Evolutionary conservation across 192 early-diverging fungal species (phyloP).

Genomic region (Backusella psychrophila): DNA sequence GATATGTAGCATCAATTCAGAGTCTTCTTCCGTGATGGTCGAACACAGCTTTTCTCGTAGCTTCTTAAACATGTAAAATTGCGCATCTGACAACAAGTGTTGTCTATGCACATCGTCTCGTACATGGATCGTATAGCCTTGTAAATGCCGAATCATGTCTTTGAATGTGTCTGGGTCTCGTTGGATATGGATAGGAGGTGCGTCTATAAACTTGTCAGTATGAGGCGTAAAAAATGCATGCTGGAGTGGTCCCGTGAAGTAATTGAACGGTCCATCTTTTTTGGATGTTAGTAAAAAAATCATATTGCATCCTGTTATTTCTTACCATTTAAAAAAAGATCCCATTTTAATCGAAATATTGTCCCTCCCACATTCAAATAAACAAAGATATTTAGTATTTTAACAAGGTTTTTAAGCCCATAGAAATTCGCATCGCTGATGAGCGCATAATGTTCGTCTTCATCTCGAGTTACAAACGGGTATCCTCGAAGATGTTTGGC

Average conservation of each 20-base stretch:
- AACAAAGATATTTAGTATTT: not conserved
- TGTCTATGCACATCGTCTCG: slow-evolving; percentile 43
- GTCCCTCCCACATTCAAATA: not conserved
- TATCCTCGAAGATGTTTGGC: slow-evolving; percentile 48
- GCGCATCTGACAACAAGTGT: slow-evolving; percentile 42
- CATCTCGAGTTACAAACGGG: slow-evolving; percentile 33
- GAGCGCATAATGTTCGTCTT: slow-evolving; percentile 32
- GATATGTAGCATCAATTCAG: not conserved
- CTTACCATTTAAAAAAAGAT: not conserved
- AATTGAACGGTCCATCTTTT: slow-evolving; percentile 3
- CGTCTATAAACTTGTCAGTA: not conserved
- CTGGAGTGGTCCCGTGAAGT: slow-evolving; percentile 13
- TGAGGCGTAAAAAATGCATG: not conserved
- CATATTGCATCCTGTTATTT: not conserved
- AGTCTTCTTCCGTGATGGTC: not conserved
- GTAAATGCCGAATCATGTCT: slow-evolving; percentile 45
- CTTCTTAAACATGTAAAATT: slow-evolving; percentile 26
- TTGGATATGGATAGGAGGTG: slow-evolving; percentile 17
- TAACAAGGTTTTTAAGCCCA: slow-evolving; percentile 21
- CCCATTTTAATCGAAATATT: not conserved
- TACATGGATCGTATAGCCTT: slow-evolving; percentile 43
- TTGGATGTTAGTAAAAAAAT: not conserved
- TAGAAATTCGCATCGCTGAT: slow-evolving; percentile 41
- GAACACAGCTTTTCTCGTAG: slow-evolving; percentile 19
- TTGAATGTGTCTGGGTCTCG: slow-evolving; percentile 43